phyloP scores from a whole-genome alignment of 1,284 basidiomycete species.

The Coniophora puteana region DNA sequence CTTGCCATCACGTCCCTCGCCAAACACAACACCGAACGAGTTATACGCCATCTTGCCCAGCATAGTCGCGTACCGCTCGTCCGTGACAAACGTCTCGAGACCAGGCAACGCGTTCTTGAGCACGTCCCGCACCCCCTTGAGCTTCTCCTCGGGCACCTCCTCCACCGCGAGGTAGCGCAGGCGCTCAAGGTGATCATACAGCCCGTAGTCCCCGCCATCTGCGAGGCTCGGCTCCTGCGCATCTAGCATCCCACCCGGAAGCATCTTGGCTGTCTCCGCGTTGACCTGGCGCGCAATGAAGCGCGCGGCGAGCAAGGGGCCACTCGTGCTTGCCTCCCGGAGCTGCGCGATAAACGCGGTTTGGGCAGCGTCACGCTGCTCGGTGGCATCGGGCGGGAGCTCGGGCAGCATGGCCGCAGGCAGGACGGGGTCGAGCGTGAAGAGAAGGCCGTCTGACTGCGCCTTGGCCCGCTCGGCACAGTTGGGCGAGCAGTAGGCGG shows the following conservation, averaged over 20 bases:
- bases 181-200: conserved; percentile 75
- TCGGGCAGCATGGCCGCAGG: conserved; percentile 47
- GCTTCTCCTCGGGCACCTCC: conserved; percentile 44
- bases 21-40: conserved; percentile 63
- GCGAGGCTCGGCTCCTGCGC: conserved; percentile 43
- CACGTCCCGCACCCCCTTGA: conserved; percentile 50
- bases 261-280: conserved; percentile 58
- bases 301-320: conserved; percentile 59
- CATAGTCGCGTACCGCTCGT: conserved; percentile 58
- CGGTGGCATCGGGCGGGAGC: conserved; percentile 28
- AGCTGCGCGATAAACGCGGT: conserved; percentile 51
- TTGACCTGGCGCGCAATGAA: conserved; percentile 70
- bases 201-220: conserved; percentile 50
- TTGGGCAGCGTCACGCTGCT: conserved; percentile 55
- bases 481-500: conserved; percentile 68
- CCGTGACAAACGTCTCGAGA: conserved; percentile 62
- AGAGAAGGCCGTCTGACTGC: conserved; percentile 66
- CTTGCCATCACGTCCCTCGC: conserved; percentile 64
- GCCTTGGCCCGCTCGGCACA: conserved; percentile 54
- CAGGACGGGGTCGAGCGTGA: conserved; percentile 60
- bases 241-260: conserved; percentile 24
- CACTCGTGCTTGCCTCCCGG: conserved; percentile 41
- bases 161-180: conserved; percentile 57
- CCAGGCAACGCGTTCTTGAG: conserved; percentile 63
- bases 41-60: conserved; percentile 74